Evolutionary conservation across 2,329 filamentous ascomycete genomes (phyloP), one percentile per base, ranked within the genome.

Genomic region (Colletotrichum musicola): DNA sequence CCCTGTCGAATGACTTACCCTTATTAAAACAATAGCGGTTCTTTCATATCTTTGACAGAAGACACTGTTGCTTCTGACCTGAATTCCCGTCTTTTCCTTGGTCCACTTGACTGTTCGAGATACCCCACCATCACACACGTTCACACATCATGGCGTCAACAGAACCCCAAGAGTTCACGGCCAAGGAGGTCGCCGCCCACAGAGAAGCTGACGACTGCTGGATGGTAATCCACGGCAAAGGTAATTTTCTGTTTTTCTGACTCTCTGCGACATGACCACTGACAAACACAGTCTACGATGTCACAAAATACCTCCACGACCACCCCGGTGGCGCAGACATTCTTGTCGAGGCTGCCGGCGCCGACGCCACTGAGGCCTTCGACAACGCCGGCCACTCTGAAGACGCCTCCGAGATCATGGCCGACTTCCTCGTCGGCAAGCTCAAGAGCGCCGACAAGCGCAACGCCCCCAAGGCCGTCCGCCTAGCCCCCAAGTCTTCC

Each of bases 371-470:
- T 50, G 90, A 93, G 77, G 91, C 89, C 49, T 96, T 95, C 75
- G 93, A 96, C 81, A 92, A 95, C 75, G 92, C 93, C 44, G 93
- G 93, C 51, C 93, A 97, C 83, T 94, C 91, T 54, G 92, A 93
- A 25, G 84, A 85, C 63, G 83, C 83, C 3, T 77, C 74, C 58
- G 82, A 83, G 46, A 80, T 83, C 54, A 80, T 85, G 77, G 76
- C 75, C 2, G 68, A 75, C 13, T 82, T 77, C 61, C 71, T 71
- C 47, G 55, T 85, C 40, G 83, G 82, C 18, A 77, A 75, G 35
- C 75, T 81, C 63, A 79, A 78, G 60, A 80, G 78, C 46, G 74
- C 64, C 14, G 60, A 64, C 60, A 72, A 59, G 62, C 66, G 69
- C 44, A 72, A 60, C 30, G 70, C 70, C 6, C 62, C 75, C 27